These are phyloP conservation scores for Candida sonorensis DNA, from an alignment of 805 yeast genomes.

Conservation along the genomic window DNA sequence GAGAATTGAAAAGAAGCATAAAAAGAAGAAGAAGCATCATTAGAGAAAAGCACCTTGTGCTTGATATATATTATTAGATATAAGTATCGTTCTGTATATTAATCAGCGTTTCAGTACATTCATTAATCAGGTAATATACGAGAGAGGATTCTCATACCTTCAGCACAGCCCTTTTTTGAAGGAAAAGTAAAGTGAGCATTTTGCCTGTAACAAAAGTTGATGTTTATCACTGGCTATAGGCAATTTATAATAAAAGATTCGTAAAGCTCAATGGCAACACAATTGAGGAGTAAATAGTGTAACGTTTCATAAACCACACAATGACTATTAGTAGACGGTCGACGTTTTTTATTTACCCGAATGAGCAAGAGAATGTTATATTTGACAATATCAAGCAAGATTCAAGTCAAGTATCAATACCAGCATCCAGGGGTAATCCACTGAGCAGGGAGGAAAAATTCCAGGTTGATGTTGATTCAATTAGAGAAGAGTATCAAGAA, in stretches of 20 bases:
- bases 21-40: constrained; percentile 40
- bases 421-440: constrained; percentile 9
- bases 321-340: constrained; percentile 15
- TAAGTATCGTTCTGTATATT: background rate
- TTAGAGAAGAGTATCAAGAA: constrained; percentile 3
- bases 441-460: constrained; percentile 15
- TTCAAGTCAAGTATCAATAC: constrained; percentile 8
- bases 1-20: constrained; percentile 83
- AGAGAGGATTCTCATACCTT: too few species aligned
- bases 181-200: too few species aligned
- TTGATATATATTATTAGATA: background rate
- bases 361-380: constrained; percentile 6
- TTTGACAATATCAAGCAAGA: constrained; percentile 13
- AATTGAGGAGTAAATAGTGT: too few species aligned
- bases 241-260: too few species aligned
- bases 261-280: too few species aligned
- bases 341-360: constrained; percentile 14
- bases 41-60: background rate
- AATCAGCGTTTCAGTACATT: too few species aligned
- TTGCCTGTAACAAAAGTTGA: too few species aligned
- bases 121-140: too few species aligned
- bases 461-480: constrained; percentile 5
- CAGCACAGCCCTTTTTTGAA: too few species aligned
- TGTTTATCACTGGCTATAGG: too few species aligned
- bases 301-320: too few species aligned